These are phyloP conservation scores for Trichoderma gracile DNA, from an alignment of 2,329 filamentous ascomycete genomes.

Conservation along the genomic window DNA sequence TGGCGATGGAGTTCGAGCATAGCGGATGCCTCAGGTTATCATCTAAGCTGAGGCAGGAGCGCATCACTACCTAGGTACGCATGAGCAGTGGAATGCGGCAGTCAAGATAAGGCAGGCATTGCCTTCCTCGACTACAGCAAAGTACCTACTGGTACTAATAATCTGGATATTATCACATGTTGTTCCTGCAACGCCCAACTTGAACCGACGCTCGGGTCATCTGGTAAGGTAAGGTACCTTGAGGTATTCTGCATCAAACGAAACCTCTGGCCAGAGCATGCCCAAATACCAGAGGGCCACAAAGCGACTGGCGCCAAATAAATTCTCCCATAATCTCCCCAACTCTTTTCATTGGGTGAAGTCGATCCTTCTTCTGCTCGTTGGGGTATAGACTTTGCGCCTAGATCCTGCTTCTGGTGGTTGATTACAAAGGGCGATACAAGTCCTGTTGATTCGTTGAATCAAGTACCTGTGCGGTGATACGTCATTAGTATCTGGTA, in stretches of 20 bases:
- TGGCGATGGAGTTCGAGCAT: too few relatives aligned
- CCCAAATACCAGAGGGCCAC: neutral
- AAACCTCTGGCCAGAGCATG: neutral
- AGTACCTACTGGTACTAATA: too few relatives aligned
- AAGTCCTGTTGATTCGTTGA: neutral
- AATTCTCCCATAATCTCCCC: neutral
- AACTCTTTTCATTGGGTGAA: neutral
- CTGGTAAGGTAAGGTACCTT: neutral
- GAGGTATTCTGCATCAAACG: neutral
- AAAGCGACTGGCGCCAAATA: neutral
- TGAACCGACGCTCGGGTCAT: neutral
- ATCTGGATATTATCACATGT: too few relatives aligned
- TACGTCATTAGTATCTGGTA: slow-evolving; percentile 20
- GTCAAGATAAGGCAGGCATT: too few relatives aligned
- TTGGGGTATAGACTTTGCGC: neutral
- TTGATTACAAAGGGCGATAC: slow-evolving; percentile 15
- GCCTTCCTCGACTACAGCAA: too few relatives aligned
- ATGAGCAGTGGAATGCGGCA: too few relatives aligned
- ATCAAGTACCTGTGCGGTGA: neutral
- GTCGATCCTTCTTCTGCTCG: neutral
- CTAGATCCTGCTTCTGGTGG: neutral
- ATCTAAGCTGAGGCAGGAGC: too few relatives aligned
- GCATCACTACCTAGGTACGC: too few relatives aligned
- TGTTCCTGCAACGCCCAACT: neutral
- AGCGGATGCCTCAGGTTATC: too few relatives aligned